These are phyloP conservation scores for Botrytis hyacinthi DNA, from an alignment of 2,329 filamentous ascomycete species.

Conservation along the genomic window DNA sequence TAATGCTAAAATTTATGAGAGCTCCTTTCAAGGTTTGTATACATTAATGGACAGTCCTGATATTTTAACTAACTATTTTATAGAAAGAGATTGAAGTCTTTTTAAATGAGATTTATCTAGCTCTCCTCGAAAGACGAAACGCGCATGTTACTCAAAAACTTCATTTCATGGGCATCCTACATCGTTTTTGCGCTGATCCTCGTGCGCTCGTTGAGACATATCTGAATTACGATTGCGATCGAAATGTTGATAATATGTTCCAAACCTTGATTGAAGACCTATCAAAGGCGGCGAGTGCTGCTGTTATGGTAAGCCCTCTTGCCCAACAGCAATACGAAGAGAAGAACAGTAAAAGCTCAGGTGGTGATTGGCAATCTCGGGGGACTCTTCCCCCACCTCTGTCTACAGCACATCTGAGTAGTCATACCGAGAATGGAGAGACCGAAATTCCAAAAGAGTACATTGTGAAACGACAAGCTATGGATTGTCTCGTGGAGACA, in stretches of 20 bases:
- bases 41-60: not conserved
- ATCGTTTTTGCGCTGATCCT: constrained; percentile 80
- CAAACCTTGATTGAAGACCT: constrained; percentile 93
- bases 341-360: constrained; percentile 55
- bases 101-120: constrained; percentile 93
- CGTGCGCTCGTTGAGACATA: constrained; percentile 91
- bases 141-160: constrained; percentile 89
- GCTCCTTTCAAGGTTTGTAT: constrained; percentile 79
- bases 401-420: constrained; percentile 49
- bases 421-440: constrained; percentile 55
- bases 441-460: constrained; percentile 83
- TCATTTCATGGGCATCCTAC: constrained; percentile 83
- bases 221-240: constrained; percentile 96
- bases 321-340: constrained; percentile 90
- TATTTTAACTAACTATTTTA: constrained; percentile 21
- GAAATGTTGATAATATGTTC: constrained; percentile 95
- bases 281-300: constrained; percentile 78
- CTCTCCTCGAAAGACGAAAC: constrained; percentile 82
- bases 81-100: constrained; percentile 98
- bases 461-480: constrained; percentile 80
- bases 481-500: constrained; percentile 86
- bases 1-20: constrained; percentile 92
- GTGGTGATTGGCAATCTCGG: constrained; percentile 79
- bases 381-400: constrained; percentile 84
- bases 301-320: constrained; percentile 69